Evolutionary conservation across 2,329 filamentous ascomycete genomes (phyloP), one percentile per base, ranked within the genome.

Genomic region (Elsinoe australis): DNA sequence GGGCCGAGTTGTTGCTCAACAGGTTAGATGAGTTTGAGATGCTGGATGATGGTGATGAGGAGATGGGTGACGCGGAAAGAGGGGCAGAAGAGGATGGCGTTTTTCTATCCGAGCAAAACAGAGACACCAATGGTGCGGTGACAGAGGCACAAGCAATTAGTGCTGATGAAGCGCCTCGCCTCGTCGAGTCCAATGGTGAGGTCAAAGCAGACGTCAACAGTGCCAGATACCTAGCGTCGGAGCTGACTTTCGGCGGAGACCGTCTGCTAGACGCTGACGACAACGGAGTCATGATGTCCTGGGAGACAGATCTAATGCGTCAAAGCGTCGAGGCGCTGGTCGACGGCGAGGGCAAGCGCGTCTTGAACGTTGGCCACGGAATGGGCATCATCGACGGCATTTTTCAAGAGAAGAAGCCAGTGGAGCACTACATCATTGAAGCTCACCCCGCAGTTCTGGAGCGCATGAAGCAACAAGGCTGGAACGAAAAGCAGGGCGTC

Each of bases 1-100:
- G 90, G 45, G 90, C 90, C 0, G 92, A 96, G 72, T 71, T 96
- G 63, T 69, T 98, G 14, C 78, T 96, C 59, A 83, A 81, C 53
- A 68, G 92, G 38, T 70, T 96, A 61, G 87, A 89, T 36, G 83
- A 81, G 10, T 96, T 94, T 59, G 82, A 90, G 65, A 71, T 73
- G 61, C 71, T 95, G 4, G 74, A 68, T 0, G 75, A 70, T 24
- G 75, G 74, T 10, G 66, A 67, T 0, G 67, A 69, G 0, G 72
- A 73, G 10, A 71, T 70, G 1, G 71, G 72, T 0, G 70, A 72
- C 0, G 17, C 9, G 14, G 39, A 44, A 17, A 5, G 12, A 41
- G 19, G 18, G 51, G n/a, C n/a, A n/a, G n/a, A n/a, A n/a, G n/a
- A n/a, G n/a, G n/a, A n/a, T n/a, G n/a, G n/a, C n/a, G n/a, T n/a